Base-by-base conservation (phyloP, 805 yeast species). In the Cephaloascus albidus region DNA sequence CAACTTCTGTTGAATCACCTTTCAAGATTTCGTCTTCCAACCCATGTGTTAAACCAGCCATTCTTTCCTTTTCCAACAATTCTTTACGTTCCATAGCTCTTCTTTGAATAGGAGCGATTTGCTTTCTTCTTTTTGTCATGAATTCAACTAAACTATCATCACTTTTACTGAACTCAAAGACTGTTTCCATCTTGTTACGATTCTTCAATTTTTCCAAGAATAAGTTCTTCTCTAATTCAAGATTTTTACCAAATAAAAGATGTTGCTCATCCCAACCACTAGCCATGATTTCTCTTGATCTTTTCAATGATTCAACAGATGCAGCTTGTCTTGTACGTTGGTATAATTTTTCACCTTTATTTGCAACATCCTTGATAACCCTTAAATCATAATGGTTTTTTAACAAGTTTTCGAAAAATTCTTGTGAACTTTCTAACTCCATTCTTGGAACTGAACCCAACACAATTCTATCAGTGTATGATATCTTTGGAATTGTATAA, bases 211-310 rank as follows among this genome's bases (percentile, higher is more conserved):
- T 78, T 4, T 77, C 84, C 46, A 93, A 69, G 51, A 93, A 81
- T 33, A 61, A 71, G 19, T 82, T 70, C 54, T 85, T 85, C 48
- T 84, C 93, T 45, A 70, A 71, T 49, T 85, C 95, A 39, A 71
- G 56, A 52, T 86, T 86, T 23, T 74, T 71, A 18, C 94, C 94
- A 55, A 88, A 85, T 39, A 85, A 57, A 26, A 88, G 61, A 58
- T 87, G 87, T 51, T 84, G 90, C 17, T 76, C 87, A 57, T 90
- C 96, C 97, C 97, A 93, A 2, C 89, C 88, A 16, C 77, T 67
- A 6, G 65, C 68, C 42, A 79, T 61, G 36, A 90, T 67, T 52
- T 87, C 95, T 55, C 84, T 88, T 16, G 94, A 71, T 52, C 97
- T 70, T 52, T 84, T 85, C 30, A 86, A 74, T n/a, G 94, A 81